Conservation (phyloP, 2,329 filamentous ascomycete genomes). For the Sodiomyces alkalinus region DNA sequence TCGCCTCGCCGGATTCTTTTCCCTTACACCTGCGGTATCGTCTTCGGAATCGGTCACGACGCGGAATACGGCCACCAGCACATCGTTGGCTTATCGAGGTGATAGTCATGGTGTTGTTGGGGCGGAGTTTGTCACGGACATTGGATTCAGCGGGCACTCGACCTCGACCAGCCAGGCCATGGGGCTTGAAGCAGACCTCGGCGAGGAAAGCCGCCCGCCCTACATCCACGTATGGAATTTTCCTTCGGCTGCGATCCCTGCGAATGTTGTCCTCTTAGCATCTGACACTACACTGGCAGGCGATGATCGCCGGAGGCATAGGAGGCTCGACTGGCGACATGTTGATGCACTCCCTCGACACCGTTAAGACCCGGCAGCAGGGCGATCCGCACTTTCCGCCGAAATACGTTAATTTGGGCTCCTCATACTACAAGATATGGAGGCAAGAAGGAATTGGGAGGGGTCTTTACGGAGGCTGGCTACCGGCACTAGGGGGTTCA, state of each 20-base stretch:
- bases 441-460: slow-evolving; percentile 77
- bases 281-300: slow-evolving; percentile 29
- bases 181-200: slow-evolving; percentile 17
- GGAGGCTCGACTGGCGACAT: slow-evolving; percentile 91
- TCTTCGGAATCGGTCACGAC: slow-evolving; percentile 15
- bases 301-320: slow-evolving; percentile 88
- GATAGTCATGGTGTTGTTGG: no score
- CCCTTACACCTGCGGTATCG: slow-evolving; percentile 21
- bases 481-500: slow-evolving; percentile 79
- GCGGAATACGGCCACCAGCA: no score
- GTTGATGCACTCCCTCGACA: slow-evolving; percentile 97
- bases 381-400: slow-evolving; percentile 87
- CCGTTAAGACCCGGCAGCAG: slow-evolving; percentile 95
- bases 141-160: slow-evolving; percentile 9
- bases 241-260: background rate
- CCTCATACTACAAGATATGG: slow-evolving; percentile 85
- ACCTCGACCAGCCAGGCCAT: slow-evolving; percentile 4
- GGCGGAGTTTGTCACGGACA: slow-evolving; percentile 14
- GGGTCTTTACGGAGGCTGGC: slow-evolving; percentile 86
- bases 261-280: background rate
- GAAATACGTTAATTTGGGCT: slow-evolving; percentile 80
- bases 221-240: slow-evolving; percentile 24
- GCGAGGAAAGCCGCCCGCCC: slow-evolving; percentile 26
- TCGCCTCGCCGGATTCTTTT: slow-evolving; percentile 34
- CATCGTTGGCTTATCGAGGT: no score